These are phyloP conservation scores for Teunomyces panamensis DNA, from an alignment of 805 yeast species.

Conservation along the genomic window DNA sequence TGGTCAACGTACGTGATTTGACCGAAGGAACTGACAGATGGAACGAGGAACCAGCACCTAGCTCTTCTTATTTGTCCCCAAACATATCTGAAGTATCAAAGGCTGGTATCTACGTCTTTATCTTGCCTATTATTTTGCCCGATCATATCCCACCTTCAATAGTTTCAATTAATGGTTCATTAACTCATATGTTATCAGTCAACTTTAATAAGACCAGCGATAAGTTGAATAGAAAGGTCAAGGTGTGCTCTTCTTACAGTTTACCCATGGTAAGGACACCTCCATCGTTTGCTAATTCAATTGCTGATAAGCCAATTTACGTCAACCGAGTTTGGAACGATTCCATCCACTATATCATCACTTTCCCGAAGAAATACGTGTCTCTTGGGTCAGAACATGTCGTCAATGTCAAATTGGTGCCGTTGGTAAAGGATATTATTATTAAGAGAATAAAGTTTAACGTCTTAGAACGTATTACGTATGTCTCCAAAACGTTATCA, in stretches of 20 bases:
- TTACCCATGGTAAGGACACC: constrained; percentile 54
- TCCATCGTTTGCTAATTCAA: constrained; percentile 55
- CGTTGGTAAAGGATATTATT: constrained; percentile 58
- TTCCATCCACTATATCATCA: constrained; percentile 64
- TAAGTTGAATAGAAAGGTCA: constrained; percentile 33
- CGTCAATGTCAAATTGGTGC: constrained; percentile 64
- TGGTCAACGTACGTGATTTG: constrained; percentile 10
- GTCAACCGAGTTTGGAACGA: constrained; percentile 76
- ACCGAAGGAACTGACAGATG: constrained; percentile 7
- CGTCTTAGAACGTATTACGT: constrained; percentile 63
- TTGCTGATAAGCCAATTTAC: constrained; percentile 69
- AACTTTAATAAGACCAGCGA: constrained; percentile 40
- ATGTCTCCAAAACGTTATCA: constrained; percentile 53
- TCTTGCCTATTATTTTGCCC: constrained; percentile 62
- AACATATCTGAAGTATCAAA: constrained; percentile 25
- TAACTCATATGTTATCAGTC: constrained; percentile 41
- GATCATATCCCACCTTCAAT: constrained; percentile 62
- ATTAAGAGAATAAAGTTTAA: constrained; percentile 65
- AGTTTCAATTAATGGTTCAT: constrained; percentile 47
- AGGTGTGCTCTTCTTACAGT: constrained; percentile 26
- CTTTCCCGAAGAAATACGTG: constrained; percentile 68
- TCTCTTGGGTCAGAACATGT: constrained; percentile 58
- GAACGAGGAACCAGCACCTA: not conserved
- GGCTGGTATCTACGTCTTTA: constrained; percentile 70
- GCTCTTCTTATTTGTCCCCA: not conserved